Conservation (phyloP, 306 rosid genomes). For the Prunus fruticosa region DNA sequence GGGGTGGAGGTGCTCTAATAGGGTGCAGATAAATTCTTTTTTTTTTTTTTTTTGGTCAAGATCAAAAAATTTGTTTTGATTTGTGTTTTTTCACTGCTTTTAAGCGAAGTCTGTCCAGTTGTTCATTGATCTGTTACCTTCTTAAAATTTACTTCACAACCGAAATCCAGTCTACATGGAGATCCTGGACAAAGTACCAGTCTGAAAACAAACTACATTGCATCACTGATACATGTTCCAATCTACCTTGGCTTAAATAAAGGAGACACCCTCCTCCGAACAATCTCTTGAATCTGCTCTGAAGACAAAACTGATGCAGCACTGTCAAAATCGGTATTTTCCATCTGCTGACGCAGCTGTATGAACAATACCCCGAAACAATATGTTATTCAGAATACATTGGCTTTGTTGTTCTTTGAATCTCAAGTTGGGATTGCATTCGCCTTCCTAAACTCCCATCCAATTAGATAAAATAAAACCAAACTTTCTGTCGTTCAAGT, state of each 20-base stretch:
- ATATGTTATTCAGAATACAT: neutral
- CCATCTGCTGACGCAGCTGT: conserved; percentile 63
- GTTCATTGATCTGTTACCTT: too few relatives aligned
- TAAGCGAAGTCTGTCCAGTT: too few relatives aligned
- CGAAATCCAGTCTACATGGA: neutral
- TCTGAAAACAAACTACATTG: neutral
- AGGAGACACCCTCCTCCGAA: conserved; percentile 56
- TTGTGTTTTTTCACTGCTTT: too few relatives aligned
- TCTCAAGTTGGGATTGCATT: too few relatives aligned
- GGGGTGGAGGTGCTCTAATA: too few relatives aligned
- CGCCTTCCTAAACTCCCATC: too few relatives aligned
- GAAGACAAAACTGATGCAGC: conserved; percentile 50
- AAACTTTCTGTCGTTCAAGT: too few relatives aligned
- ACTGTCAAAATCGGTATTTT: conserved; percentile 52
- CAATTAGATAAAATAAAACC: too few relatives aligned
- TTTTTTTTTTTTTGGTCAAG: too few relatives aligned
- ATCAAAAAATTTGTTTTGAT: too few relatives aligned
- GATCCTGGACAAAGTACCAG: neutral
- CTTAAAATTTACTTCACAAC: neutral
- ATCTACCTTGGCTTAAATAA: conserved; percentile 47
- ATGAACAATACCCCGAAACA: conserved; percentile 17
- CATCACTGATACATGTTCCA: neutral
- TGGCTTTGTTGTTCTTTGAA: neutral
- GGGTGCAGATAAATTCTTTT: too few relatives aligned
- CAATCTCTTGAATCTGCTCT: conserved; percentile 62